Evolutionary conservation across 345 rosid genomes (phyloP).

Genomic region (Salix udensis): DNA sequence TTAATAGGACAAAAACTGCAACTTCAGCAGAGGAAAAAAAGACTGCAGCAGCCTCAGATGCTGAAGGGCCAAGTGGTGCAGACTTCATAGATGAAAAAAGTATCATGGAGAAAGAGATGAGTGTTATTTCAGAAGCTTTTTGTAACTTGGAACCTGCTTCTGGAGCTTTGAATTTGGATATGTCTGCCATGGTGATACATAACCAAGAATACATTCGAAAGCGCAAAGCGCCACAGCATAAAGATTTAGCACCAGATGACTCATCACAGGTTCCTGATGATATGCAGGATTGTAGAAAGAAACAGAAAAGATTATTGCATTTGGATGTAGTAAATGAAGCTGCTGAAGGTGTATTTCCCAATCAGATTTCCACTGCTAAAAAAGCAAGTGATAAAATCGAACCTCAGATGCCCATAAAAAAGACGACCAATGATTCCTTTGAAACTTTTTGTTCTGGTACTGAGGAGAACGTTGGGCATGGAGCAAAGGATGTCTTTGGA

Average conservation of each 20-base stretch:
- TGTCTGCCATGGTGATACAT: slow-evolving; percentile 24
- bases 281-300: slow-evolving; percentile 47
- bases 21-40: slow-evolving; percentile 36
- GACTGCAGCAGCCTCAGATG: slow-evolving; percentile 24
- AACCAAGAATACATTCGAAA: slow-evolving; percentile 45
- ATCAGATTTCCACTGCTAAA: slow-evolving; percentile 18
- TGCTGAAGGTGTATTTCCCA: slow-evolving; percentile 23
- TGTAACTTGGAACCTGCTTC: slow-evolving; percentile 26
- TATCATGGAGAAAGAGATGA: slow-evolving; percentile 16
- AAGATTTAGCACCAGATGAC: slow-evolving; percentile 16
- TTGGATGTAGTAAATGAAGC: slow-evolving; percentile 19
- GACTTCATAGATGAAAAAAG: slow-evolving; percentile 27
- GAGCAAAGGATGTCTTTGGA: slow-evolving; percentile 29
- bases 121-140: slow-evolving; percentile 28
- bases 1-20: slow-evolving; percentile 27
- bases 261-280: slow-evolving; percentile 22
- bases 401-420: slow-evolving; percentile 25
- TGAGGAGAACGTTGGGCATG: slow-evolving; percentile 27
- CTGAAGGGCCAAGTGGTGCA: slow-evolving; percentile 30
- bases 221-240: slow-evolving; percentile 47
- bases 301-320: slow-evolving; percentile 46
- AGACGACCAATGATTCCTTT: slow-evolving; percentile 18
- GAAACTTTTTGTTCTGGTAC: slow-evolving; percentile 26
- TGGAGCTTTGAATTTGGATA: slow-evolving; percentile 32
- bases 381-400: slow-evolving; percentile 29